Conservation (phyloP, 768 basidiomycete species). For the Vararia minispora region DNA sequence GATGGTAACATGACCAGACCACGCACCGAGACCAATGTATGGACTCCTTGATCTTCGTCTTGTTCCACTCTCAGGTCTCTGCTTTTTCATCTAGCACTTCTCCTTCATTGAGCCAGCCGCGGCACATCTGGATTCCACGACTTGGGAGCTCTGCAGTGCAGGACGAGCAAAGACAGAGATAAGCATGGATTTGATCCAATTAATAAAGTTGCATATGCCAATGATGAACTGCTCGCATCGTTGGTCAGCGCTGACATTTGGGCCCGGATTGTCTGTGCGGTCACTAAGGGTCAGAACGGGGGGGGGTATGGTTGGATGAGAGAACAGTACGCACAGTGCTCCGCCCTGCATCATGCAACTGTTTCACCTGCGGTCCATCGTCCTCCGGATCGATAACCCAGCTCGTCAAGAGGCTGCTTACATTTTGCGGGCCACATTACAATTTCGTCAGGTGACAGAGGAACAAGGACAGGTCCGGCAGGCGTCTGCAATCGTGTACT, state of each 20-base stretch:
- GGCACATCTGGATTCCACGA: slow-evolving; percentile 17
- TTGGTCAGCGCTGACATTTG: slow-evolving; percentile 77
- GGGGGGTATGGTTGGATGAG: neutral
- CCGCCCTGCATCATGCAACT: slow-evolving; percentile 50
- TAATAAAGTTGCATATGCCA: slow-evolving; percentile 94
- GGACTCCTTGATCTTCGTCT: slow-evolving; percentile 66
- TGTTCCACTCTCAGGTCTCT: slow-evolving; percentile 92
- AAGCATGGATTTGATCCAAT: slow-evolving; percentile 96
- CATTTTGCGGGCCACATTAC: slow-evolving; percentile 19
- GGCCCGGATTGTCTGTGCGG: slow-evolving; percentile 72
- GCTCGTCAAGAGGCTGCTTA: slow-evolving; percentile 9
- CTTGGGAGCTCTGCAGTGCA: slow-evolving; percentile 26
- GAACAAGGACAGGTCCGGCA: slow-evolving; percentile 14
- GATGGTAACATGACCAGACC: slow-evolving; percentile 10
- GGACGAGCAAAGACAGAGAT: slow-evolving; percentile 82
- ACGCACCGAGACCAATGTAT: slow-evolving; percentile 72
- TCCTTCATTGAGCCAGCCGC: slow-evolving; percentile 30
- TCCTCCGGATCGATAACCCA: slow-evolving; percentile 6
- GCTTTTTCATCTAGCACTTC: slow-evolving; percentile 91
- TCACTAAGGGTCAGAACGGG: neutral
- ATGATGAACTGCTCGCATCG: slow-evolving; percentile 87
- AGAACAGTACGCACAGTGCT: slow-evolving; percentile 59
- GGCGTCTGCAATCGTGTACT: slow-evolving; percentile 11
- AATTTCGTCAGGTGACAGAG: too few relatives aligned
- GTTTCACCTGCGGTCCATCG: slow-evolving; percentile 28